A percentile compares a stretch with the other conserved stretches of the same genome.
Conservation (phyloP, 768 basidiomycete genomes). For the Macrolepiota dolichaula region DNA sequence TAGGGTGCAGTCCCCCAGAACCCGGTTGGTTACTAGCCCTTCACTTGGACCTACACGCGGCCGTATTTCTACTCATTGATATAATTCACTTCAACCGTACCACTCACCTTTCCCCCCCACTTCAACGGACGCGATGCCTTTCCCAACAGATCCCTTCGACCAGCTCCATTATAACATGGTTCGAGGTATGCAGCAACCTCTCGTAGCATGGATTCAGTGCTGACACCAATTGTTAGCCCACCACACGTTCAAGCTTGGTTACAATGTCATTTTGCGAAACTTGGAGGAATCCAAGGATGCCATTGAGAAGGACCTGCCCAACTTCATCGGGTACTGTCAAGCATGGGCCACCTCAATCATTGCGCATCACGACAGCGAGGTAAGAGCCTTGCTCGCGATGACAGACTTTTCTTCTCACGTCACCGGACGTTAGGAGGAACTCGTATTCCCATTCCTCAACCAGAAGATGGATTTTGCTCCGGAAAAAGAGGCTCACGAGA, state of each 20-base stretch:
- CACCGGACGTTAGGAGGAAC: neutral
- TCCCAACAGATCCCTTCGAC: conserved; percentile 4
- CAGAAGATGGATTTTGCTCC: conserved; percentile 10
- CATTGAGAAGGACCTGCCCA: neutral
- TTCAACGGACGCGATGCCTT: neutral
- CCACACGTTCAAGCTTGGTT: conserved; percentile 10
- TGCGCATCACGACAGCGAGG: conserved; percentile 8
- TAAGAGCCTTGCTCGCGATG: neutral
- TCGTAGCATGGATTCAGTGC: neutral
- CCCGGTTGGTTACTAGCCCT: neutral
- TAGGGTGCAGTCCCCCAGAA: neutral
- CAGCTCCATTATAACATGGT: conserved; percentile 11
- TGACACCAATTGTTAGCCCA: neutral
- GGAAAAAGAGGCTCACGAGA: conserved; percentile 6
- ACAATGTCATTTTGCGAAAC: neutral
- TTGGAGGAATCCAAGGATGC: neutral
- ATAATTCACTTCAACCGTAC: neutral
- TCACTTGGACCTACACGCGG: neutral
- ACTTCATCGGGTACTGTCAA: conserved; percentile 9
- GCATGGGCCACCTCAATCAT: conserved; percentile 4
- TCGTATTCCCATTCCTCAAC: conserved; percentile 9
- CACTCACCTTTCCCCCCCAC: neutral
- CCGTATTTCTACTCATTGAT: neutral
- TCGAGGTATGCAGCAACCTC: neutral
- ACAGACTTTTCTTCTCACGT: neutral